A percentile compares a stretch with the other conserved stretches of the same genome.
Evolutionary conservation across 2,329 filamentous ascomycete genomes (phyloP).

Genomic region (Chaetomium strumarium): DNA sequence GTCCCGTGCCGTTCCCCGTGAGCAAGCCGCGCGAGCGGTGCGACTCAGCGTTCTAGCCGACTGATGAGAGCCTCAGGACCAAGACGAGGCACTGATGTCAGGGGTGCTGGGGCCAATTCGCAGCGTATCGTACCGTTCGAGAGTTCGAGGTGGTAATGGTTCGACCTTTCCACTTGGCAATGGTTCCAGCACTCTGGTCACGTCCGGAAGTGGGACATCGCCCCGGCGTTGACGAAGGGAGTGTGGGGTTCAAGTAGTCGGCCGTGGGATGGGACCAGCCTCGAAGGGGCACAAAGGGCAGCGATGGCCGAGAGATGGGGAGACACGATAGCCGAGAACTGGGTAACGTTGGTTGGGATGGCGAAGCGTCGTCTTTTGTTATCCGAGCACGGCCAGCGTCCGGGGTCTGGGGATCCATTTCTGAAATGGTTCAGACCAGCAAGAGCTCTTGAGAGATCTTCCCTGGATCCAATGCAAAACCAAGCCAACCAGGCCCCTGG

Average conservation of each 20-base stretch:
- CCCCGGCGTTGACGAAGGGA: slow-evolving; percentile 12
- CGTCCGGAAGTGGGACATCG: slow-evolving; percentile 5
- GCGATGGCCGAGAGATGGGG: slow-evolving; percentile 6
- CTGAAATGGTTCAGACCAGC: slow-evolving; percentile 13
- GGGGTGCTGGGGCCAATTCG: not conserved
- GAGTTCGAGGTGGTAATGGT: no score
- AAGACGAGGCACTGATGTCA: not conserved
- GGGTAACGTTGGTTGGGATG: slow-evolving; percentile 10
- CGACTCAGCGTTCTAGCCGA: not conserved
- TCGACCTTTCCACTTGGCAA: no score
- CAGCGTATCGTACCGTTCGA: no score
- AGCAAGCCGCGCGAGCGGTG: not conserved
- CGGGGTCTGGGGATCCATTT: slow-evolving; percentile 4
- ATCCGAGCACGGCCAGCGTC: slow-evolving; percentile 1
- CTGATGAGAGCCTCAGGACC: not conserved
- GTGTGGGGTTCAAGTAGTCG: slow-evolving; percentile 20
- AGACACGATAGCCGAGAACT: slow-evolving; percentile 10
- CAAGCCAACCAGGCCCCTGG: slow-evolving; percentile 4
- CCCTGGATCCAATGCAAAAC: slow-evolving; percentile 13
- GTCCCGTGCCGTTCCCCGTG: not conserved
- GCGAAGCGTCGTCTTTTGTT: slow-evolving; percentile 12
- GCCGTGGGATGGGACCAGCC: not conserved
- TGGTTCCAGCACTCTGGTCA: slow-evolving; percentile 4
- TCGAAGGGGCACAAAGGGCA: slow-evolving; percentile 1
- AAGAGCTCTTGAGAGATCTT: slow-evolving; percentile 14